A percentile compares a stretch with the other conserved stretches of the same genome.
These are phyloP conservation scores for Eucalyptus viminalis DNA, from an alignment of 345 rosid species.

Conservation along the genomic window DNA sequence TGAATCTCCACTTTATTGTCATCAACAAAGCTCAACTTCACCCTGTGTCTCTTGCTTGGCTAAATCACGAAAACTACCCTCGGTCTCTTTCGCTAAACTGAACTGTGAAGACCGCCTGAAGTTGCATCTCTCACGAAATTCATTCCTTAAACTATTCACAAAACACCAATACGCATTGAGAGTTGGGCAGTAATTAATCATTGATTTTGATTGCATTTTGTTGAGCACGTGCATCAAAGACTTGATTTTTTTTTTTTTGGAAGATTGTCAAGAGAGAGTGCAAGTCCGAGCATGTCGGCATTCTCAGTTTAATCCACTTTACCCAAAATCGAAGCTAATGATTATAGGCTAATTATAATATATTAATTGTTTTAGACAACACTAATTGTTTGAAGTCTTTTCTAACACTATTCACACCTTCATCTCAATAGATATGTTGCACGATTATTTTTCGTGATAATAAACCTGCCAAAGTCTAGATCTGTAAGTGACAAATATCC, in stretches of 20 bases:
- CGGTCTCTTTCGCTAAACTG: neutral
- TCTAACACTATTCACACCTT: neutral
- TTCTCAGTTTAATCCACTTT: neutral
- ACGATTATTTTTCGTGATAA: neutral
- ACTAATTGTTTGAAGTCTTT: neutral
- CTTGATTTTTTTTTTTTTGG: neutral
- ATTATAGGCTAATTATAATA: neutral
- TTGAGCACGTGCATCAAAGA: fast-evolving
- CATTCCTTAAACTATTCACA: neutral
- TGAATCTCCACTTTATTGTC: neutral
- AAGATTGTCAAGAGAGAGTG: neutral
- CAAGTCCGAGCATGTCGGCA: neutral
- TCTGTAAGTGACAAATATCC: neutral
- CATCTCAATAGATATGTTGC: neutral
- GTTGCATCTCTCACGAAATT: neutral
- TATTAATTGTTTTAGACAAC: neutral
- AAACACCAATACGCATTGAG: neutral
- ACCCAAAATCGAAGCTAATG: neutral
- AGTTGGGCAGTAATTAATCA: neutral
- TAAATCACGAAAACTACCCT: neutral
- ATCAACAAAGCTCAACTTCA: neutral
- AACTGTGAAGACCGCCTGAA: neutral
- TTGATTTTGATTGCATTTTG: neutral
- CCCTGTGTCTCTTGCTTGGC: neutral
- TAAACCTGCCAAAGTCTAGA: neutral